phyloP scores from a whole-genome alignment of 176 grass and related monocot genomes.

The Lolium multiflorum region DNA sequence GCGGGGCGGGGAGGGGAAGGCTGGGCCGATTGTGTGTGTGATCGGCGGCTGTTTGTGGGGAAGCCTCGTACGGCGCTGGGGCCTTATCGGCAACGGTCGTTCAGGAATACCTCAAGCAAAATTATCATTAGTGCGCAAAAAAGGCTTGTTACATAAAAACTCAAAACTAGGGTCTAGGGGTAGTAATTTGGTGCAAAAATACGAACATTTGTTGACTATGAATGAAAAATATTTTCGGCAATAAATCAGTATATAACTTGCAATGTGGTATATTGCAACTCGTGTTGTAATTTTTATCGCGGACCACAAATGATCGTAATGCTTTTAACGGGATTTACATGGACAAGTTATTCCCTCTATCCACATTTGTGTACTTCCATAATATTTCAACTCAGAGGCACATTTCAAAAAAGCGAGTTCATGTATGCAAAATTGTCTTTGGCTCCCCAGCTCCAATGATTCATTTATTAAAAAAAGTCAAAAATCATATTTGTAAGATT shows the following conservation, averaged over 20 bases:
- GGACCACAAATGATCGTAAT: not conserved
- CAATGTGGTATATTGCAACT: not conserved
- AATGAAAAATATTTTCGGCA: too few species aligned
- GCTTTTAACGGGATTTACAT: not conserved
- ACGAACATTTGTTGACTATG: too few species aligned
- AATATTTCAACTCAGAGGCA: too few species aligned
- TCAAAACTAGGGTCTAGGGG: too few species aligned
- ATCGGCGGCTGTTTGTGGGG: slow-evolving; percentile 33
- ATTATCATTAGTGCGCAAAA: not conserved
- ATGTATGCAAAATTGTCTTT: too few species aligned
- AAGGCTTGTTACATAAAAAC: too few species aligned
- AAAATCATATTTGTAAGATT: too few species aligned
- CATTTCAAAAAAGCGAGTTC: too few species aligned
- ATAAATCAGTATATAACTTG: too few species aligned
- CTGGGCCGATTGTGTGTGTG: not conserved
- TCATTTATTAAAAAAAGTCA: too few species aligned
- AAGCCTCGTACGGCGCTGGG: not conserved
- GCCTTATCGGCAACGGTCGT: slow-evolving; percentile 56
- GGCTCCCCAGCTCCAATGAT: too few species aligned
- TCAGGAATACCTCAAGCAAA: slow-evolving; percentile 6
- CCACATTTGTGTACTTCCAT: not conserved
- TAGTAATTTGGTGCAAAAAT: too few species aligned
- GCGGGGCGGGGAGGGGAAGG: not conserved
- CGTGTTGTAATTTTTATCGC: not conserved
- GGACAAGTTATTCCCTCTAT: not conserved